Percentiles rank a stretch among this genome's conserved stretches.
Evolutionary conservation across 2,329 filamentous ascomycete species (phyloP).

Genomic region (Exophiala bonariae): DNA sequence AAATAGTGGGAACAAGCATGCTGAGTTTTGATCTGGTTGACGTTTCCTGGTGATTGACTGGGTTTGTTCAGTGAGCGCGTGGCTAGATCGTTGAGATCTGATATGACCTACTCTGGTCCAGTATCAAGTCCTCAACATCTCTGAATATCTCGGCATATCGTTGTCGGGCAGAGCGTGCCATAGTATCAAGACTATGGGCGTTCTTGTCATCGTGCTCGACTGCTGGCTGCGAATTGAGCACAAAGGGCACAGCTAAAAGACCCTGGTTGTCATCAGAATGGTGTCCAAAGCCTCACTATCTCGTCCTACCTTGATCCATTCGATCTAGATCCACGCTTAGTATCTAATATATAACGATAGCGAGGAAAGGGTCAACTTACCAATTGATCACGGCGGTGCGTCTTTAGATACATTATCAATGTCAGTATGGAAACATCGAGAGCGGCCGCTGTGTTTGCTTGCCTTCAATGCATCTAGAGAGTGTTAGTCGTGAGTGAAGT

Average conservation of each 20-base stretch:
- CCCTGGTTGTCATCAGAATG: constrained; percentile 44
- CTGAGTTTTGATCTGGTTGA: constrained; percentile 77
- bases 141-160: constrained; percentile 94
- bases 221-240: constrained; percentile 91
- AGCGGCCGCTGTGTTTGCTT: constrained; percentile 25
- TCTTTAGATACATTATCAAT: constrained; percentile 64
- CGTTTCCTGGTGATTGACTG: constrained; percentile 25
- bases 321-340: constrained; percentile 55
- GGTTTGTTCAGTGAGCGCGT: constrained; percentile 3
- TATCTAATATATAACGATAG: constrained; percentile 11
- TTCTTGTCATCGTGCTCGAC: constrained; percentile 69
- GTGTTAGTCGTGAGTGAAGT: constrained; percentile 17
- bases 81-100: not conserved
- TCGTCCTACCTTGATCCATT: constrained; percentile 81
- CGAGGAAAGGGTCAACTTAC: constrained; percentile 44
- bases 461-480: constrained; percentile 64
- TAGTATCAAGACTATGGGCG: constrained; percentile 56
- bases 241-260: constrained; percentile 90
- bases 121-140: constrained; percentile 87
- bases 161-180: constrained; percentile 77
- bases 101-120: constrained; percentile 73
- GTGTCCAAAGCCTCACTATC: constrained; percentile 14
- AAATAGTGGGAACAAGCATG: constrained; percentile 84
- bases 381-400: constrained; percentile 88
- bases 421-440: constrained; percentile 10